phyloP scores from a whole-genome alignment of 306 rosid genomes.

The Luffa acutangula region DNA sequence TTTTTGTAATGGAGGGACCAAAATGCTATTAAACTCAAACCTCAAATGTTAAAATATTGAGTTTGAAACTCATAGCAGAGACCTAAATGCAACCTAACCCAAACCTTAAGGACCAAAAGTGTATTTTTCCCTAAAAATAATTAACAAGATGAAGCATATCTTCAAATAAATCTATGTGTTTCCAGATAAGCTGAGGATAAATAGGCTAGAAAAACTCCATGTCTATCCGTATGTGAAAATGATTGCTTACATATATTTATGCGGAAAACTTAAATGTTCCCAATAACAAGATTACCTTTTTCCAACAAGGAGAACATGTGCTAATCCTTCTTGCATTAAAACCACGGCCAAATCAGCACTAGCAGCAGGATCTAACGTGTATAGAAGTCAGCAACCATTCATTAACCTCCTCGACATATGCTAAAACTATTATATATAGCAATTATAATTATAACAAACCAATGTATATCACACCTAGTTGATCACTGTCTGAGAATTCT shows the following conservation, averaged over 20 bases:
- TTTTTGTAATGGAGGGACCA: no score
- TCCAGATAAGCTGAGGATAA: not conserved
- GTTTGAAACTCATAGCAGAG: no score
- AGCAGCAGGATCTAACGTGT: constrained; percentile 71
- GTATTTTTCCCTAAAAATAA: not conserved
- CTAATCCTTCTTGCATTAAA: constrained; percentile 98
- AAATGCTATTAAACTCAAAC: no score
- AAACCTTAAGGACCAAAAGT: no score
- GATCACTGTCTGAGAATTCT: not conserved
- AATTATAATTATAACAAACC: not conserved
- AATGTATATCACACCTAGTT: not conserved
- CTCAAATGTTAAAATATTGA: no score
- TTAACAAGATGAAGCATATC: not conserved
- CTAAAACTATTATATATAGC: not conserved
- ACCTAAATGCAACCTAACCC: no score
- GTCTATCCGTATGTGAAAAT: not conserved
- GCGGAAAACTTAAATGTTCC: not conserved
- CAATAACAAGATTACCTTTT: constrained; percentile 44
- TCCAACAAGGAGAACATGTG: constrained; percentile 84
- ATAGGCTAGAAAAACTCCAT: not conserved
- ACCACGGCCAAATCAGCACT: constrained; percentile 97
- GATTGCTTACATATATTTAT: not conserved
- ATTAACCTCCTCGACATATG: not conserved
- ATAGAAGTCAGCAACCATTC: constrained; percentile 8
- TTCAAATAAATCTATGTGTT: not conserved